Evolutionary conservation across 176 grass and related monocot genomes (phyloP).

Genomic region (Aegilops bicornis): DNA sequence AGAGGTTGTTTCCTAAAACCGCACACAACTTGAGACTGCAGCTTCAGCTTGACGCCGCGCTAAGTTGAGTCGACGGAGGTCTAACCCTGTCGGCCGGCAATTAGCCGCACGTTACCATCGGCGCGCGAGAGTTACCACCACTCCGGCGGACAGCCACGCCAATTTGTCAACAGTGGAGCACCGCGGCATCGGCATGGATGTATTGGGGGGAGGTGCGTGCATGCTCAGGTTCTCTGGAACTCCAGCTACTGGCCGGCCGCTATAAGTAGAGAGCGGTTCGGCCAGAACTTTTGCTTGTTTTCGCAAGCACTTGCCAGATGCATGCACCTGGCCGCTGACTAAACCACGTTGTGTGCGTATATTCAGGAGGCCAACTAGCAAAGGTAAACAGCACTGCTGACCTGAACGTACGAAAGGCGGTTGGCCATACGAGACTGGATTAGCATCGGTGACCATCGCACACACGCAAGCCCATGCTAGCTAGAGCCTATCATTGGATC

Average conservation of each 20-base stretch:
- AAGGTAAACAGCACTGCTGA: slow-evolving; percentile 30
- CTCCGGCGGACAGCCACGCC: not conserved
- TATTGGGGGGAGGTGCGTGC: too few relatives aligned
- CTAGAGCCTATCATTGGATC: slow-evolving; percentile 5
- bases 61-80: not conserved
- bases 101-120: not conserved
- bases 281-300: slow-evolving; percentile 18
- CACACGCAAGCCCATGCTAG: slow-evolving; percentile 26
- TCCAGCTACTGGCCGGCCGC: not conserved
- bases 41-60: not conserved
- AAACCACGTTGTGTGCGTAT: not conserved
- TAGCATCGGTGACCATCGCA: not conserved
- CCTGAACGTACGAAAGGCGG: slow-evolving; percentile 3
- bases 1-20: not conserved
- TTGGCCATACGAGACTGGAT: not conserved
- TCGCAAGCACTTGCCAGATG: slow-evolving; percentile 18
- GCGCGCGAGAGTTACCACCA: not conserved
- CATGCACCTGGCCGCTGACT: slow-evolving; percentile 36
- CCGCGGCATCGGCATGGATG: not conserved
- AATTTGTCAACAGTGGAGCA: slow-evolving; percentile 14
- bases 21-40: not conserved
- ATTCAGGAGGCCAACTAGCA: not conserved
- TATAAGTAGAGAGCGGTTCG: slow-evolving; percentile 15
- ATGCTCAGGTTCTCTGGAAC: not conserved
- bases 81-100: not conserved